A percentile compares a stretch with the other conserved stretches of the same genome.
Evolutionary conservation across 2,329 filamentous ascomycete species (phyloP).

Genomic region (Diaporthe citrichinensis): DNA sequence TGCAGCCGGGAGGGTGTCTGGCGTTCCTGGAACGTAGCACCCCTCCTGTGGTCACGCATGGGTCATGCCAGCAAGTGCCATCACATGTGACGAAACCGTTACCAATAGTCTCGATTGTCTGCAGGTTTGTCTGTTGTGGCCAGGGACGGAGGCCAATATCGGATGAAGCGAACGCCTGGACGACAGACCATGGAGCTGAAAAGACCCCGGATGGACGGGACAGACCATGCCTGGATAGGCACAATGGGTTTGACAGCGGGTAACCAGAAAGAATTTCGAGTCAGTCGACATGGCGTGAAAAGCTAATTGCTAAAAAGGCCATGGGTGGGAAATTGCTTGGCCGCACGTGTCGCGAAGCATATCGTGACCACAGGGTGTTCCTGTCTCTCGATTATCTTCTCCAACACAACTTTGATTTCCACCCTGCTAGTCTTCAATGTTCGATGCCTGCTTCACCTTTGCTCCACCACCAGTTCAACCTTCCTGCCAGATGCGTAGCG

Average conservation of each 20-base stretch:
- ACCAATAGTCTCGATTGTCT: conserved; percentile 10
- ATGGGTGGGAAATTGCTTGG: conserved; percentile 7
- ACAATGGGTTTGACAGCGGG: background rate
- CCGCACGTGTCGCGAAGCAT: conserved; percentile 12
- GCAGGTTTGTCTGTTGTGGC: conserved; percentile 3
- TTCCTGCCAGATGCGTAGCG: background rate
- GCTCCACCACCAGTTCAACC: background rate
- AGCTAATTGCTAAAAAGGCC: conserved; percentile 7
- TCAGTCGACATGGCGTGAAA: conserved; percentile 28
- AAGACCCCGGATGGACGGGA: background rate
- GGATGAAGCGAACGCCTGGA: background rate
- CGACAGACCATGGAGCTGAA: background rate
- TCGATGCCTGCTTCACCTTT: background rate
- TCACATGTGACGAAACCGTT: conserved; percentile 24
- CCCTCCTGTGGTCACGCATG: background rate
- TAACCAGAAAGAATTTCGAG: background rate
- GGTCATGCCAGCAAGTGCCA: conserved; percentile 1
- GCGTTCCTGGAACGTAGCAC: conserved; percentile 8
- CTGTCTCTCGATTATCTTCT: background rate
- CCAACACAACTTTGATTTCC: background rate
- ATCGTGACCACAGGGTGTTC: background rate
- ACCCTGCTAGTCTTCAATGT: too few species aligned
- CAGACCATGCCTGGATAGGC: background rate
- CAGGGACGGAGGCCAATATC: background rate
- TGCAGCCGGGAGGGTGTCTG: conserved; percentile 14